Percentiles rank a stretch among this genome's conserved stretches.
phyloP scores from a whole-genome alignment of 1,284 basidiomycete genomes.

The Fomitopsis palustris region DNA sequence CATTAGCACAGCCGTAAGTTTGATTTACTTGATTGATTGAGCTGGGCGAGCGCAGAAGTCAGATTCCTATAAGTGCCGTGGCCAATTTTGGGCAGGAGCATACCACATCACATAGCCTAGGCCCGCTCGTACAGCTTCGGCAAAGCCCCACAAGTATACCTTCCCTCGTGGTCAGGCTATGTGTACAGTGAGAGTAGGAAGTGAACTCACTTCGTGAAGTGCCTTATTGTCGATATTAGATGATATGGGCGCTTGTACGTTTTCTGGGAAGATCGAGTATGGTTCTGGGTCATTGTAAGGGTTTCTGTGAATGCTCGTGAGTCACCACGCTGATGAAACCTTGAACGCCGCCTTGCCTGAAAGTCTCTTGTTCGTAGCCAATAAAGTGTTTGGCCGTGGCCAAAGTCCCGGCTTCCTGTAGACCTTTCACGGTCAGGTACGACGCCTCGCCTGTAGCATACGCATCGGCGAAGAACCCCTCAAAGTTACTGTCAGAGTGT shows the following conservation, averaged over 20 bases:
- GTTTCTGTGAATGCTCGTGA: no score
- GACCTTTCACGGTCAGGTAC: background rate
- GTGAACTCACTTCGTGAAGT: background rate
- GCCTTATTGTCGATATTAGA: background rate
- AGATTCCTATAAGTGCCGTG: no score
- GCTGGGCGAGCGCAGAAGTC: no score
- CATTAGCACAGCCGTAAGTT: slow-evolving; percentile 67
- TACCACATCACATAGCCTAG: background rate
- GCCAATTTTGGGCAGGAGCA: no score
- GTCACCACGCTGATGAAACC: background rate
- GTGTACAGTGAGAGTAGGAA: background rate
- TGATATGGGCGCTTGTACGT: background rate
- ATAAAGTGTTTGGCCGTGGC: background rate
- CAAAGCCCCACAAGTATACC: background rate
- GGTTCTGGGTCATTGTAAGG: no score
- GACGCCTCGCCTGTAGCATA: background rate
- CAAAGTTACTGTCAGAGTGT: no score
- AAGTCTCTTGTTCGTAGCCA: background rate
- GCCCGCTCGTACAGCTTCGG: background rate
- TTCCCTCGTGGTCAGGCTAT: background rate
- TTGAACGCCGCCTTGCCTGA: background rate
- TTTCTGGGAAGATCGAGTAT: no score
- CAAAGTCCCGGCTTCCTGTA: background rate
- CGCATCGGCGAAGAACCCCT: background rate
- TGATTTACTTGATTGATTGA: slow-evolving; percentile 47